Conservation (phyloP, 1,139 yeast genomes). For the Taiozyma sp. region DNA sequence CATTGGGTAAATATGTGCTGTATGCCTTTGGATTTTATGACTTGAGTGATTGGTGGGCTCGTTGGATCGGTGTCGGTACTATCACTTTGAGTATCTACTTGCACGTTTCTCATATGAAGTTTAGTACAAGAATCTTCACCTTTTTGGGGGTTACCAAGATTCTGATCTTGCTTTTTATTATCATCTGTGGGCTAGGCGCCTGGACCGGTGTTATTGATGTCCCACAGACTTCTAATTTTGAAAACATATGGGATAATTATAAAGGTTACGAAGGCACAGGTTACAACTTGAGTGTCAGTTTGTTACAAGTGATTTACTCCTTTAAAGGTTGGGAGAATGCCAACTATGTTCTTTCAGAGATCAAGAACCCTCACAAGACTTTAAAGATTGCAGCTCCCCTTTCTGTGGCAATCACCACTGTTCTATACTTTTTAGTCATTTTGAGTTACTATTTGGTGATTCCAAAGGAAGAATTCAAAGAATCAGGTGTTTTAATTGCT, state of each 20-base stretch:
- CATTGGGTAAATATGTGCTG: constrained; percentile 45
- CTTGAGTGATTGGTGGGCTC: constrained; percentile 29
- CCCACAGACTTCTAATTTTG: constrained; percentile 24
- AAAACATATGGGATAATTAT: constrained; percentile 29
- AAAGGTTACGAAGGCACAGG: constrained; percentile 22
- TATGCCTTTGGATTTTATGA: constrained; percentile 32
- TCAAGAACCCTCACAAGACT: constrained; percentile 43
- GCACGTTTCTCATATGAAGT: constrained; percentile 36
- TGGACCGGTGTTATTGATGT: constrained; percentile 7
- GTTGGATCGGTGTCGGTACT: constrained; percentile 41
- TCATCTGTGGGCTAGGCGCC: constrained; percentile 30
- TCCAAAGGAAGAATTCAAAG: constrained; percentile 41
- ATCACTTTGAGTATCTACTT: constrained; percentile 38
- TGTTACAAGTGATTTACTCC: constrained; percentile 54
- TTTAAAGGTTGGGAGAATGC: constrained; percentile 62
- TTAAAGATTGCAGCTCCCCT: constrained; percentile 45
- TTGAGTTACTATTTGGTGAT: constrained; percentile 43
- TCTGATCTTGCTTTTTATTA: constrained; percentile 36
- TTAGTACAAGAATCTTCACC: constrained; percentile 40
- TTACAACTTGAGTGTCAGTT: constrained; percentile 41
- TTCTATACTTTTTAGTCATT: constrained; percentile 41
- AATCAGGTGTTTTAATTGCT: constrained; percentile 47
- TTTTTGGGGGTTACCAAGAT: constrained; percentile 41
- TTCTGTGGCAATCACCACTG: constrained; percentile 40
- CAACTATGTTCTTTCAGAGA: constrained; percentile 47